These are phyloP conservation scores for Musa balbisiana DNA, from an alignment of 202 grass and related monocot species.

Conservation along the genomic window DNA sequence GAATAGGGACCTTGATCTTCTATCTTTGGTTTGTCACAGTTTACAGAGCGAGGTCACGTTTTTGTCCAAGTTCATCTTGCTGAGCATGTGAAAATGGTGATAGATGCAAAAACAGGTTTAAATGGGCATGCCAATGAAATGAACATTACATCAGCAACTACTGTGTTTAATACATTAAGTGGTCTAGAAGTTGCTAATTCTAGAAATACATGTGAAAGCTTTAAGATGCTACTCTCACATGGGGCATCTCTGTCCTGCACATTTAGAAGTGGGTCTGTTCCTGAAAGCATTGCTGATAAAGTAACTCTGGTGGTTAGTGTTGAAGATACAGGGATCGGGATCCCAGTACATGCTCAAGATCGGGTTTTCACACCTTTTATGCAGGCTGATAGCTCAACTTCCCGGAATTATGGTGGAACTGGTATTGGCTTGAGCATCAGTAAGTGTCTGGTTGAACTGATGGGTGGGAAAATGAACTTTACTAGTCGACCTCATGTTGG, in stretches of 20 bases:
- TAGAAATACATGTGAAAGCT: constrained; percentile 86
- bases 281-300: constrained; percentile 30
- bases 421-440: constrained; percentile 97
- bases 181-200: constrained; percentile 84
- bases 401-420: constrained; percentile 82
- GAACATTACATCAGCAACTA: constrained; percentile 28
- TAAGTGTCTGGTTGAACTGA: constrained; percentile 84
- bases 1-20: neutral
- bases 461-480: constrained; percentile 90
- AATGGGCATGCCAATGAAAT: constrained; percentile 52
- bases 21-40: constrained; percentile 35
- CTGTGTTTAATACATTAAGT: constrained; percentile 63
- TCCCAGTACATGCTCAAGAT: constrained; percentile 67
- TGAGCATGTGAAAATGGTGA: constrained; percentile 69
- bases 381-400: constrained; percentile 96
- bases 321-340: constrained; percentile 92
- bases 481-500: constrained; percentile 59
- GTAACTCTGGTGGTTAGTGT: constrained; percentile 85
- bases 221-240: constrained; percentile 54
- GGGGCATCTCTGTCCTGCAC: constrained; percentile 22
- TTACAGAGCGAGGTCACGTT: constrained; percentile 85
- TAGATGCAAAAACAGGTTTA: constrained; percentile 42
- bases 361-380: constrained; percentile 94
- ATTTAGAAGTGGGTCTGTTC: constrained; percentile 17
- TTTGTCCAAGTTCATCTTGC: constrained; percentile 96